phyloP scores from a whole-genome alignment of 129 eudicot species.

The Oenanthe sinensis region DNA sequence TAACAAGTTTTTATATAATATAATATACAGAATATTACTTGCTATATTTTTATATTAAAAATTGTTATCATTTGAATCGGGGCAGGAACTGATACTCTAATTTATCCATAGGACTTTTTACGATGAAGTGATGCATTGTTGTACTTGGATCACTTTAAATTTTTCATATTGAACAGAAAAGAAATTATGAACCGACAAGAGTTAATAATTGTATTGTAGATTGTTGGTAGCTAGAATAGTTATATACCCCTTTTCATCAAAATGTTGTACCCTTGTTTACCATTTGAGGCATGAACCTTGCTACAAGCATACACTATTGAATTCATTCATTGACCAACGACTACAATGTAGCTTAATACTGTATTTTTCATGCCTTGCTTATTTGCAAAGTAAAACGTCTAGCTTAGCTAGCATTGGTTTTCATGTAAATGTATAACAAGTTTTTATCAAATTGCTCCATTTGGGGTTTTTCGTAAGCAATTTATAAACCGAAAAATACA shows the following conservation, averaged over 20 bases:
- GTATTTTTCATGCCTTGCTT: neutral
- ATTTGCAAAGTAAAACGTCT: neutral
- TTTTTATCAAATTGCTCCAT: neutral
- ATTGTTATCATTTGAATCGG: too few species aligned
- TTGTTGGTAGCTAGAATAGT: neutral
- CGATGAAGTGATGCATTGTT: neutral
- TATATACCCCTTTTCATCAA: neutral
- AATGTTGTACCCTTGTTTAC: neutral
- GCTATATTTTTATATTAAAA: too few species aligned
- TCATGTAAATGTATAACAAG: neutral
- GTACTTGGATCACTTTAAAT: neutral
- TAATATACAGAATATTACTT: too few species aligned
- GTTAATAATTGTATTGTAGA: neutral
- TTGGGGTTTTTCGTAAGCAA: too few species aligned
- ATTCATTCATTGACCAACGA: slow-evolving; percentile 1
- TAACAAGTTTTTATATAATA: too few species aligned
- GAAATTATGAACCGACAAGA: neutral
- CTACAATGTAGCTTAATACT: slow-evolving; percentile 7
- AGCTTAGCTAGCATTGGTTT: neutral
- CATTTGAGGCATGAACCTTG: slow-evolving; percentile 7
- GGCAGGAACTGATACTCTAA: too few species aligned
- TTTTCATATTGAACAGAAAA: neutral
- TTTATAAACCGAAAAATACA: too few species aligned
- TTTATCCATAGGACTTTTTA: neutral
- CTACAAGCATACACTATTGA: neutral